Conservation (phyloP, 1,139 yeast genomes). For the Scheffersomyces insectosa region DNA sequence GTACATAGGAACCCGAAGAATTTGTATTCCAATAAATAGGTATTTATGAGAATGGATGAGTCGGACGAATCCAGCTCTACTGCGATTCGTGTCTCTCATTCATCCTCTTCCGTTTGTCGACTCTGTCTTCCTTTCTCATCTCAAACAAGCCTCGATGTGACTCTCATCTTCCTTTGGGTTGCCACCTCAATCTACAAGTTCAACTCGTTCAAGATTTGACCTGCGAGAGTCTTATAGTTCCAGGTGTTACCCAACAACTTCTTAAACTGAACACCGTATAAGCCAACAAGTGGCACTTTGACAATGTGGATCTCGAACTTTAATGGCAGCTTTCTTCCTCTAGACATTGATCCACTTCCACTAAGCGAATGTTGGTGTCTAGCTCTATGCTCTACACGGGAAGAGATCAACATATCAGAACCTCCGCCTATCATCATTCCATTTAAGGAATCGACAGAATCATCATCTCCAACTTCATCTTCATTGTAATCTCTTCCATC, state of each 20-base stretch:
- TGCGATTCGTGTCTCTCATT: no score
- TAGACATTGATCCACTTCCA: constrained; percentile 21
- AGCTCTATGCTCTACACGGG: constrained; percentile 56
- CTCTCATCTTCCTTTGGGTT: not conserved
- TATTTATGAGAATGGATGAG: no score
- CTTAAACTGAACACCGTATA: constrained; percentile 94
- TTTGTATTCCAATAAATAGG: no score
- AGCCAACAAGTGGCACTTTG: constrained; percentile 85
- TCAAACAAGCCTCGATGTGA: no score
- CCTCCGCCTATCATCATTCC: constrained; percentile 53
- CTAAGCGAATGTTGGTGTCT: constrained; percentile 33
- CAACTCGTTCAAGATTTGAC: constrained; percentile 77
- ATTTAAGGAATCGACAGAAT: constrained; percentile 65
- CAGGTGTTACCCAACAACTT: constrained; percentile 92
- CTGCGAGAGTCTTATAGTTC: constrained; percentile 93
- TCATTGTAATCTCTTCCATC: constrained; percentile 25
- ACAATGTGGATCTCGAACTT: constrained; percentile 92
- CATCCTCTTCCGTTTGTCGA: no score
- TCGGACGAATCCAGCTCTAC: no score
- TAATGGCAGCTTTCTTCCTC: constrained; percentile 50
- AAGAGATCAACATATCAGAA: constrained; percentile 66
- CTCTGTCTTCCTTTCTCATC: no score
- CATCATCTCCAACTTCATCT: constrained; percentile 41
- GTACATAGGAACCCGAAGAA: no score
- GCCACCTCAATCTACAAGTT: constrained; percentile 45